Evolutionary conservation across 2,329 filamentous ascomycete genomes (phyloP).

Genomic region (Botrytis elliptica): DNA sequence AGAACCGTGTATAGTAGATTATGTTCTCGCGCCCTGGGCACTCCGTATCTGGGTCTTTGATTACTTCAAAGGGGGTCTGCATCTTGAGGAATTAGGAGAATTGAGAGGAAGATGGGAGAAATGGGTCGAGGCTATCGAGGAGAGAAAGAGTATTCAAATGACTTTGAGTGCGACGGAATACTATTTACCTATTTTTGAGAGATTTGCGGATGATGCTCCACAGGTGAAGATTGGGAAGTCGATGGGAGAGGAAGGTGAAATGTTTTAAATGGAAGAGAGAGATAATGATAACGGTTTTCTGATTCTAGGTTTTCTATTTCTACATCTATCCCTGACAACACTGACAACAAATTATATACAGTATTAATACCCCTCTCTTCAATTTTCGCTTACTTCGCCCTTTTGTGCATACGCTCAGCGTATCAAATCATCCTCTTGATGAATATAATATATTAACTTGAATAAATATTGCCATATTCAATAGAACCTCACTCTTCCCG

Average conservation of each 20-base stretch:
- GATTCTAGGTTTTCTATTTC: not conserved
- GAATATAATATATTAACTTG: not conserved
- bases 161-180: constrained; percentile 67
- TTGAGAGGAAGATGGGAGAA: constrained; percentile 63
- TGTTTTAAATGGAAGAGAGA: constrained; percentile 48
- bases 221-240: constrained; percentile 61
- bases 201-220: constrained; percentile 65
- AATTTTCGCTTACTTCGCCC: not conserved
- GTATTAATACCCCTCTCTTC: not conserved
- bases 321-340: not conserved
- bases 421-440: not conserved
- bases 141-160: constrained; percentile 60
- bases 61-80: constrained; percentile 64
- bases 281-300: not conserved
- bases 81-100: constrained; percentile 47
- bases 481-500: not conserved
- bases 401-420: not conserved
- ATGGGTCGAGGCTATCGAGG: constrained; percentile 61
- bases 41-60: constrained; percentile 72
- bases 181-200: constrained; percentile 67
- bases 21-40: constrained; percentile 71
- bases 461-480: not conserved
- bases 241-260: constrained; percentile 58
- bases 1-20: constrained; percentile 64
- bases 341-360: not conserved